These are phyloP conservation scores for Plantago elongata DNA, from an alignment of 257 asterid species.

Conservation along the genomic window DNA sequence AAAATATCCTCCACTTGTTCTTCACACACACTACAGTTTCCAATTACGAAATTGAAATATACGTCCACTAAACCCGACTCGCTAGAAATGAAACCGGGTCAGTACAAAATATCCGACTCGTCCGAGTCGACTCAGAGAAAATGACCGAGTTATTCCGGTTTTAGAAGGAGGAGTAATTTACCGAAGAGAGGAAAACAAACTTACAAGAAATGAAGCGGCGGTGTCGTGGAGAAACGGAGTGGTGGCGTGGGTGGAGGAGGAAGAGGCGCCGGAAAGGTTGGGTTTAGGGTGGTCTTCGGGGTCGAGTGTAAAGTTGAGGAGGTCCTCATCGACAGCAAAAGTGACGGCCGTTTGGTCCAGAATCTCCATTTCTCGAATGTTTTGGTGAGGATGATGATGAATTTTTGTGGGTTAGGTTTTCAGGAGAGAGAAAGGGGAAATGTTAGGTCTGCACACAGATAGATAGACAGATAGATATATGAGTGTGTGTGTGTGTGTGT, in stretches of 20 bases:
- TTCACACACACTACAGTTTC: slow-evolving; percentile 24
- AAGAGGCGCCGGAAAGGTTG: slow-evolving; percentile 21
- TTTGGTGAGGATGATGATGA: too few species aligned
- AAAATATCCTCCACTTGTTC: slow-evolving; percentile 15
- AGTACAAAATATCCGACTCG: too few species aligned
- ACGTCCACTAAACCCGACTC: slow-evolving; percentile 16
- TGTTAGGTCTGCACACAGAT: slow-evolving; percentile 22
- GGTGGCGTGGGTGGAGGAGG: slow-evolving; percentile 20
- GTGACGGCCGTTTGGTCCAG: slow-evolving; percentile 32
- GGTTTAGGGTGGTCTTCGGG: slow-evolving; percentile 11
- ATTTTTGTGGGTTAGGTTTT: slow-evolving; percentile 15
- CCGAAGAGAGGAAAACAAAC: too few species aligned
- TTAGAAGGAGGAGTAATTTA: background rate
- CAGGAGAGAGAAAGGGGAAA: slow-evolving; percentile 5
- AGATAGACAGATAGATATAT: slow-evolving; percentile 14
- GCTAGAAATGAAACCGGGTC: too few species aligned
- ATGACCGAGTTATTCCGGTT: slow-evolving; percentile 1
- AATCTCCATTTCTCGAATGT: slow-evolving; percentile 38
- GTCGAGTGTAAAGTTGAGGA: slow-evolving; percentile 65
- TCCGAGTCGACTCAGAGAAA: background rate
- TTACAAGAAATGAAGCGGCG: slow-evolving; percentile 31
- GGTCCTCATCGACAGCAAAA: slow-evolving; percentile 54
- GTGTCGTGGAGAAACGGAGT: slow-evolving; percentile 21
- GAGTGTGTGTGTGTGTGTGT: slow-evolving; percentile 18
- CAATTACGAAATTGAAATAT: slow-evolving; percentile 22